Conservation (phyloP, 768 basidiomycete genomes). For the Tylopilus felleus region DNA sequence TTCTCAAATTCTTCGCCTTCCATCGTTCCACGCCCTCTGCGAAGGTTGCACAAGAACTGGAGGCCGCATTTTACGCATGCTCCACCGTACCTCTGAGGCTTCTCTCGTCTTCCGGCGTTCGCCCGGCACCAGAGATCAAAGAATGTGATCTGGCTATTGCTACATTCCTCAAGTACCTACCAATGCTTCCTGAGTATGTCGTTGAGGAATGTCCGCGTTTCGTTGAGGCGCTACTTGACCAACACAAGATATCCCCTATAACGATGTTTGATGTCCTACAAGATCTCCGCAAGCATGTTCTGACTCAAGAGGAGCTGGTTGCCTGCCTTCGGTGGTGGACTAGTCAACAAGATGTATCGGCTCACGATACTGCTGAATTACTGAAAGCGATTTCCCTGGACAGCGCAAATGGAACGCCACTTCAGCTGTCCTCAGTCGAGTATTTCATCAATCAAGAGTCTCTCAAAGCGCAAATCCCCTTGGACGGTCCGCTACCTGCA, state of each 20-base stretch:
- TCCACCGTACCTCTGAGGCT: background rate
- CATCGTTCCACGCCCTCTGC: slow-evolving; percentile 59
- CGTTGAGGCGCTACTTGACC: background rate
- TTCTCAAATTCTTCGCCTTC: slow-evolving; percentile 52
- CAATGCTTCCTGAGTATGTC: background rate
- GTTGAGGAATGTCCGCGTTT: background rate
- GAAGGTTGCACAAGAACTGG: slow-evolving; percentile 58
- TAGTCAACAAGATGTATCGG: background rate
- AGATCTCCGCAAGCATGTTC: background rate
- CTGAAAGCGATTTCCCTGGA: background rate
- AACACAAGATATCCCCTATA: background rate
- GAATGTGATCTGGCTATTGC: background rate
- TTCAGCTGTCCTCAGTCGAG: background rate
- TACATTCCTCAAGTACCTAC: background rate
- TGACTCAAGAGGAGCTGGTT: background rate
- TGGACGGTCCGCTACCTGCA: background rate
- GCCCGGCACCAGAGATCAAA: background rate
- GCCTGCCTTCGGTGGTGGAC: background rate
- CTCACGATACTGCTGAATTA: background rate
- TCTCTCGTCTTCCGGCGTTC: background rate
- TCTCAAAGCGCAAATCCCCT: background rate
- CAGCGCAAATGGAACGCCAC: background rate
- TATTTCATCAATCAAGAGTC: background rate
- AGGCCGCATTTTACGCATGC: no score
- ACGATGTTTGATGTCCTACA: background rate